These are phyloP conservation scores for Lachnum nothofagi DNA, from an alignment of 2,329 filamentous ascomycete species.

Conservation along the genomic window DNA sequence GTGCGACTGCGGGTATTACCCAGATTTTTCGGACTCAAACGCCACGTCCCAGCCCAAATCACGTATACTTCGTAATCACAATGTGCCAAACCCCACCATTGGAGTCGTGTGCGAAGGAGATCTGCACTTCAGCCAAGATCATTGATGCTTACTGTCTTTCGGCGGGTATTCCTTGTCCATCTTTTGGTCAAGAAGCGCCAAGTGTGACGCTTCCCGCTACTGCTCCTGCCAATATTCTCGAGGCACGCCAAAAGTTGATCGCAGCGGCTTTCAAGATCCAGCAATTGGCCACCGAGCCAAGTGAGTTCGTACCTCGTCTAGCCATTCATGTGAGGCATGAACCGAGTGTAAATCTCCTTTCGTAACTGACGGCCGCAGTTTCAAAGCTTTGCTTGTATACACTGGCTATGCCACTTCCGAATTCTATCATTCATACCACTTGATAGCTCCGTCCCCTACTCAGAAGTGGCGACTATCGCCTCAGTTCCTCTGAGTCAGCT, in stretches of 20 bases:
- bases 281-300: slow-evolving; percentile 6
- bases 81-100: neutral
- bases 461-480: slow-evolving; percentile 12
- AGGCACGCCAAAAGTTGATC: slow-evolving; percentile 1
- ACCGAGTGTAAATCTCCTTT: neutral
- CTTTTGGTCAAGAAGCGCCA: neutral
- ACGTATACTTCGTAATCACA: neutral
- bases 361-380: neutral
- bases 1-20: too few species aligned
- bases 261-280: slow-evolving; percentile 1
- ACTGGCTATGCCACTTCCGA: slow-evolving; percentile 14
- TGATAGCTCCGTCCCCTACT: slow-evolving; percentile 12
- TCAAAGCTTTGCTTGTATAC: slow-evolving; percentile 9
- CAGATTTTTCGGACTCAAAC: too few species aligned
- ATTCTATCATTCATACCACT: slow-evolving; percentile 16
- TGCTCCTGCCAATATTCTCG: neutral
- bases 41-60: neutral
- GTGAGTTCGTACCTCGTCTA: slow-evolving; percentile 1
- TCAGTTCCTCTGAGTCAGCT: slow-evolving; percentile 22
- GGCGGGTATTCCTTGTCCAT: neutral
- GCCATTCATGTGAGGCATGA: neutral
- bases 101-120: neutral
- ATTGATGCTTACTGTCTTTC: neutral
- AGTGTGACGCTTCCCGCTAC: neutral
- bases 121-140: neutral